Conservation (phyloP, 345 rosid genomes). For the Firmiana major region DNA sequence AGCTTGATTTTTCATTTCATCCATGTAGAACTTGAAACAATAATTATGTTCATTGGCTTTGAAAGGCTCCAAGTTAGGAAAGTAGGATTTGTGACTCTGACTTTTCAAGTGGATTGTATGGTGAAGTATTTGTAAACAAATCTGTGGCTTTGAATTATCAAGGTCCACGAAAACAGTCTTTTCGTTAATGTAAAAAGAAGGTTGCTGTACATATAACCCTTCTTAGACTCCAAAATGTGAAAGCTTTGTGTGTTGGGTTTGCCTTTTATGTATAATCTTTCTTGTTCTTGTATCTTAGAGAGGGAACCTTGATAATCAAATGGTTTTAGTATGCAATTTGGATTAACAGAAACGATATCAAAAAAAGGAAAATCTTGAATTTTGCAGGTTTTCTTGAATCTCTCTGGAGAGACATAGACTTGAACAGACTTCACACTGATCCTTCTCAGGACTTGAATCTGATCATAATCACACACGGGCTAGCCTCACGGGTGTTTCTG, state of each 20-base stretch:
- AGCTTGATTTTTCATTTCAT: background rate
- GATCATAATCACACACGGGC: conserved; percentile 75
- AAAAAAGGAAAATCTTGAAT: background rate
- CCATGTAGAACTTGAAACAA: too few species aligned
- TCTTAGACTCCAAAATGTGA: too few species aligned
- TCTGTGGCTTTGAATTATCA: too few species aligned
- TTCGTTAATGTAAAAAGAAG: too few species aligned
- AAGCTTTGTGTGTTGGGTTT: too few species aligned
- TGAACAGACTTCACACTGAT: conserved; percentile 63
- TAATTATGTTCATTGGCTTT: too few species aligned
- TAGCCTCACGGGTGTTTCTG: conserved; percentile 80
- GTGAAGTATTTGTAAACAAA: background rate
- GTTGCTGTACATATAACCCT: too few species aligned
- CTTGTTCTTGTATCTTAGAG: background rate
- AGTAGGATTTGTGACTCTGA: background rate
- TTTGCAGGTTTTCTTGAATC: conserved; percentile 88
- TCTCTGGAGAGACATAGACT: conserved; percentile 92
- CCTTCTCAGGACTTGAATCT: conserved; percentile 73
- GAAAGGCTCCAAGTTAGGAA: background rate
- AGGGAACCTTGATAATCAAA: background rate
- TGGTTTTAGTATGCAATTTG: background rate
- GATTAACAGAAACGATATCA: background rate
- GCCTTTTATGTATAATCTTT: background rate
- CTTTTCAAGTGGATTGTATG: background rate
- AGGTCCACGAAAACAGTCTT: too few species aligned